phyloP scores from a whole-genome alignment of 495 filamentous ascomycete genomes.

The Talaromyces wortmannii region DNA sequence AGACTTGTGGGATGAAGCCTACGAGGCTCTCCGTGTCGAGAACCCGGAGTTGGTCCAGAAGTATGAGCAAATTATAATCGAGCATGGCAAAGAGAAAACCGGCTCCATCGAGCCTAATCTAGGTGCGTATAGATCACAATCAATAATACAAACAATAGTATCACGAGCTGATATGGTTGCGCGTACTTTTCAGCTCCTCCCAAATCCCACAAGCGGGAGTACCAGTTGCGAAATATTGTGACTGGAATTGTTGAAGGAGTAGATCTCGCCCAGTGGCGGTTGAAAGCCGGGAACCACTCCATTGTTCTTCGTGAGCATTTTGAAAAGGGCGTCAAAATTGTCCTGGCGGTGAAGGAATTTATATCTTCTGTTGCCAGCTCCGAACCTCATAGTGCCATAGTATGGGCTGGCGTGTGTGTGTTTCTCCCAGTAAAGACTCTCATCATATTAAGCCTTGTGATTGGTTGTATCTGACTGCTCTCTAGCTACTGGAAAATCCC shows the following conservation, averaged over 20 bases:
- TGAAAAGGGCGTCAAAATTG: slow-evolving; percentile 3
- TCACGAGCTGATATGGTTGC: neutral
- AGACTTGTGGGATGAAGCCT: neutral
- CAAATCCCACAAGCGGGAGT: neutral
- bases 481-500: neutral
- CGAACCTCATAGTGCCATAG: slow-evolving; percentile 8
- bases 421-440: slow-evolving; percentile 3
- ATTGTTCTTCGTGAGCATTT: slow-evolving; percentile 3
- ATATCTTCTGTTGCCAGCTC: slow-evolving; percentile 4
- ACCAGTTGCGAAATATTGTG: slow-evolving; percentile 1
- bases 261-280: neutral
- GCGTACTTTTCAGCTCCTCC: neutral
- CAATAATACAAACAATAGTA: neutral
- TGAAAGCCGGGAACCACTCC: neutral
- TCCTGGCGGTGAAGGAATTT: slow-evolving; percentile 7
- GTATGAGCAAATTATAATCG: neutral
- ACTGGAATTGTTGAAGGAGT: neutral
- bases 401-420: slow-evolving; percentile 7
- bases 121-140: neutral
- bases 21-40: neutral
- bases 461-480: neutral
- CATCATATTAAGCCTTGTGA: neutral
- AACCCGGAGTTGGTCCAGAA: neutral
- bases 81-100: neutral
- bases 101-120: neutral